Evolutionary conservation across 2,329 filamentous ascomycete genomes (phyloP), one percentile per base, ranked within the genome.

Genomic region (Xylariaceae sp.): DNA sequence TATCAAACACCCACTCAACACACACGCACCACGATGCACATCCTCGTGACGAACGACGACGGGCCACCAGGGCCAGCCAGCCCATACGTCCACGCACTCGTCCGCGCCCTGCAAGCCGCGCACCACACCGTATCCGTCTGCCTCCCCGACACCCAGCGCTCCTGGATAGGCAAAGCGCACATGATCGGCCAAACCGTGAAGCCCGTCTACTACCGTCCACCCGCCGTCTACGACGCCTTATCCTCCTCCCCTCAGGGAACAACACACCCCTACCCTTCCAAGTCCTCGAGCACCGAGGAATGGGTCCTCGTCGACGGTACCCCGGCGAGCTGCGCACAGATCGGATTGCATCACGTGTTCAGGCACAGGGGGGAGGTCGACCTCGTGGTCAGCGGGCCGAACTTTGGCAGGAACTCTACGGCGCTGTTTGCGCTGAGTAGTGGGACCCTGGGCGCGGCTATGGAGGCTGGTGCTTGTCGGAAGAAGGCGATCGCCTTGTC

Each of bases 151-250:
- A 86, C 85, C 6, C 94, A 99, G 72, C 85, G 92, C 55, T 96
- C 90, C 49, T 99, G 94, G 94, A 97, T 99, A 63, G 91, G 91
- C 61, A 99, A 99, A 75, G 94, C 94, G 2, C 94, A 97, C 70
- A 88, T 97, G 64, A 90, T 97, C 62, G 91, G 91, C 49, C 86
- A 92, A 67, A 87, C 88, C 10, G 81, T 95, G 54, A 89, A 86
- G 66, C 90, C 90, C 9, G 78, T 82, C 27, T 96, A 95, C 74
- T 96, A 90, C 74, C 86, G 86, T 1, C 80, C 80, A 1, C 71
- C 73, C 5, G 61, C 60, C 4, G 52, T 61, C 9, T 66, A 65
- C 42, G 60, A 65, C 31, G 66, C 69, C 12, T 75, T 67, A n/a
- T 53, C 66, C 35, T 66, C 66, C 14, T 64, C 70, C 27, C 63